phyloP scores from a whole-genome alignment of 495 filamentous ascomycete genomes.

The Penicillium paxilli region DNA sequence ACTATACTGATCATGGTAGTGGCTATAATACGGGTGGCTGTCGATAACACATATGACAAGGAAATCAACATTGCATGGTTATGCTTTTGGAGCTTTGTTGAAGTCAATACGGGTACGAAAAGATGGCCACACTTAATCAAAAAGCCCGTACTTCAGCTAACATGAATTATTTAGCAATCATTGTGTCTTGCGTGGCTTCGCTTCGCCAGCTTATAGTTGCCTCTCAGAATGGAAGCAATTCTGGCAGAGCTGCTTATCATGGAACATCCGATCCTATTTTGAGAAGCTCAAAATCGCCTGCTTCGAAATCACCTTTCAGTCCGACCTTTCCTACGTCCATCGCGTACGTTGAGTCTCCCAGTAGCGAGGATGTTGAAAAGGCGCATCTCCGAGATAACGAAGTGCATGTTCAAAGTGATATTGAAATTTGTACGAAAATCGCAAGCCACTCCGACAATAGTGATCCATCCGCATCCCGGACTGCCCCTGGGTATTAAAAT shows the following conservation, averaged over 20 bases:
- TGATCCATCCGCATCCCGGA: not conserved
- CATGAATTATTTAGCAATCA: conserved; percentile 6
- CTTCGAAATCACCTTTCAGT: too few species aligned
- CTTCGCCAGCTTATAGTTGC: conserved; percentile 11
- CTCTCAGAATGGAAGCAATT: not conserved
- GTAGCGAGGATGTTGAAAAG: not conserved
- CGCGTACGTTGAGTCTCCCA: not conserved
- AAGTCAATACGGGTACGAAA: conserved; percentile 19
- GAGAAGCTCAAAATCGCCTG: conserved; percentile 1
- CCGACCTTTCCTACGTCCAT: not conserved
- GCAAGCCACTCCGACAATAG: not conserved
- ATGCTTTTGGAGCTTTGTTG: conserved; percentile 29
- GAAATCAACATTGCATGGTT: conserved; percentile 24
- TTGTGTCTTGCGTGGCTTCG: conserved; percentile 14
- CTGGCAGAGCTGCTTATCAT: not conserved
- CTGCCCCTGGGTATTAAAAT: not conserved
- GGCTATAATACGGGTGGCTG: conserved; percentile 22
- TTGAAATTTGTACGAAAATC: not conserved
- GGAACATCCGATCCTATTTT: not conserved
- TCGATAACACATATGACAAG: conserved; percentile 11
- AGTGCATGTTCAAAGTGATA: conserved; percentile 11
- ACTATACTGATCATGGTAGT: conserved; percentile 23
- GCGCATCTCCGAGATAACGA: not conserved
- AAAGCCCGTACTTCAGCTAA: not conserved
- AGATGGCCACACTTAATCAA: not conserved